Base-by-base conservation (phyloP, 495 filamentous ascomycete genomes). In the Penicillium maclennaniae region DNA sequence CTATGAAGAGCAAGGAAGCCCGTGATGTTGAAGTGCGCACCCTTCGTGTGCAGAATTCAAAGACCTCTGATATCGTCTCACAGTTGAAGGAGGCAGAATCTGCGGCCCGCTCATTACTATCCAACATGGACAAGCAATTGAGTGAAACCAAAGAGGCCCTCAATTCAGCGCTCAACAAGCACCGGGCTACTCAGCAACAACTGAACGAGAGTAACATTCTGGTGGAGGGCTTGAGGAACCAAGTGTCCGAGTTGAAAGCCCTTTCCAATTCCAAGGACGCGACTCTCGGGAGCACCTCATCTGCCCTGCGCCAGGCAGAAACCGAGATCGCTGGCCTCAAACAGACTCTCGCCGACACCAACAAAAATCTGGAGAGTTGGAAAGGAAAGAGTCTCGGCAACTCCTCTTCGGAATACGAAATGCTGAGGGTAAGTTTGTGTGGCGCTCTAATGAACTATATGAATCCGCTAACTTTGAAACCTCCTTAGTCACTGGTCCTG, bases 31-130 rank as follows among this genome's bases (percentile, higher is more conserved):
- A 96, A 69, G 85, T 91, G 42, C 80, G 89, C 51, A 80, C 84
- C 4, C 72, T 97, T 40, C 79, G 88, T 44, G 75, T 81, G 51
- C 91, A 97, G 68, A 95, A 92, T 65, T 77, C 80, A 5, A 93
- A 93, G 73, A 92, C 88, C 43, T 92, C 89, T 1, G 95, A 97
- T 62, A 93, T 97, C 56, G 90, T 98, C 28, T 80, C 89, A 1
- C 86, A 93, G 52, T 77, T 97, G 47, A 97, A 97, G 77, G 92
- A 97, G 38, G 83, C 89, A 3, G 95, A 97, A 61, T 63, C 72
- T 38, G 64, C 72, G 23, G 77, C 71, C 20, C 77, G 65, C 59
- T 82, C 73, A 8, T 71, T 95, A 15, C 70, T 92, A n/a, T 79
- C 82, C 49, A 93, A 88, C 56, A 75, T 96, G 47, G 95, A 98